Evolutionary conservation across 2,329 filamentous ascomycete genomes (phyloP), one percentile per base, ranked within the genome.

Genomic region (Calonectria crousiana): DNA sequence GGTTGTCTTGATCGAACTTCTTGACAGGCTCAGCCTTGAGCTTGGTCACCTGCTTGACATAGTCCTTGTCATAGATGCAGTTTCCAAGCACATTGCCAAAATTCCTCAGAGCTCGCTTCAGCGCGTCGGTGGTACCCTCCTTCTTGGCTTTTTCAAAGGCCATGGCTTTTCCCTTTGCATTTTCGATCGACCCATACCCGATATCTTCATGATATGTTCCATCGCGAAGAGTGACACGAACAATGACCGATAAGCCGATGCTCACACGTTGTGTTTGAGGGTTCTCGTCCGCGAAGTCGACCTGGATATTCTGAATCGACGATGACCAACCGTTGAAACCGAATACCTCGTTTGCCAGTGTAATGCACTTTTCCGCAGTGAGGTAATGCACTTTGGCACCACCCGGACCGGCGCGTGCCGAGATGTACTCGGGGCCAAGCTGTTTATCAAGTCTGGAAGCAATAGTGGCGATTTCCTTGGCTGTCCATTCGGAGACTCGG

Each of bases 81-180:
- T 98, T 99, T n/a, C 97, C 97, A 69, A 99, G 88, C 20, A 98
- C 94, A 80, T 98, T 98, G 74, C 97, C 97, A 85, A 99, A 99
- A 76, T 93, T 98, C 73, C 96, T 91, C 81, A 99, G 83, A 1
- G 97, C 92, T 78, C 97, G 91, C 86, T 99, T 99, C 82, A 99
- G 83, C 1, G 93, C 97, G 85, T 99, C 97, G 13, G 97, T 98
- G 3, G 95, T 97, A 10, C 95, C 97, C 87, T 98, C 96, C 84
- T 99, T 99, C 88, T 98, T 99, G 1, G 97, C 96, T 86, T 99
- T 99, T 84, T 99, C 97, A 81, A 98, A 99, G 0, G 96, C 97
- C 67, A 95, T 94, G 4, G 96, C 96, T 86, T 99, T 99, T 71
- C 95, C 94, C 85, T 96, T 97, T 84, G 93, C 95, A 82, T 99